Evolutionary conservation across 106 monocot species (phyloP).

Genomic region (Dioscorea zingiberensis): DNA sequence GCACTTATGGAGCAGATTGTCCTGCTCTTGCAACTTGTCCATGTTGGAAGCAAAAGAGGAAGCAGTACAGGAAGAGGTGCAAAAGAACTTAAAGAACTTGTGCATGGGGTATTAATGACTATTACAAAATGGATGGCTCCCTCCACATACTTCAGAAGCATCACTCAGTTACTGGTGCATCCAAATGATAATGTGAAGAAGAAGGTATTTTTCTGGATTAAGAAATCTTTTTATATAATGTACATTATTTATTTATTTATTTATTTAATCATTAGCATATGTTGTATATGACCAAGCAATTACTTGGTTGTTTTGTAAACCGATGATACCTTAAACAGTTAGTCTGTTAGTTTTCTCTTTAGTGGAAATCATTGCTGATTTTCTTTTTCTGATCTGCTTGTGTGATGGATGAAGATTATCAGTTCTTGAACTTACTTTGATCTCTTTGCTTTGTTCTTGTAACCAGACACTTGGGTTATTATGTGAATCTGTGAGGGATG

Average conservation of each 20-base stretch:
- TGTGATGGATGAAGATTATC: too few relatives aligned
- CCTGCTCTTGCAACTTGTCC: conserved; percentile 32
- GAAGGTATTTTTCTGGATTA: conserved; percentile 42
- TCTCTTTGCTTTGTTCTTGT: not conserved
- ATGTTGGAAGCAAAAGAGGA: conserved; percentile 31
- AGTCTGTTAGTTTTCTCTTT: too few relatives aligned
- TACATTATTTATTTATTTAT: too few relatives aligned
- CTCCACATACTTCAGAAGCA: conserved; percentile 56
- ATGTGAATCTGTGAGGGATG: conserved; percentile 54
- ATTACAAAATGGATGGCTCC: conserved; percentile 53
- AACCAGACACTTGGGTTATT: conserved; percentile 59
- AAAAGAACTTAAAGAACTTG: conserved; percentile 39
- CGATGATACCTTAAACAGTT: too few relatives aligned
- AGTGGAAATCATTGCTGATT: too few relatives aligned
- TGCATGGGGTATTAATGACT: conserved; percentile 31
- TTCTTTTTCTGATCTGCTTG: too few relatives aligned
- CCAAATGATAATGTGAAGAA: conserved; percentile 46
- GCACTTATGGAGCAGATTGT: conserved; percentile 73
- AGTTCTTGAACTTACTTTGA: too few relatives aligned
- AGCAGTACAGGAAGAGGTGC: too few relatives aligned
- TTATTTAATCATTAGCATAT: too few relatives aligned
- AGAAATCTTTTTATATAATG: not conserved
- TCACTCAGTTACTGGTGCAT: conserved; percentile 42
- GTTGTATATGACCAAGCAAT: too few relatives aligned
- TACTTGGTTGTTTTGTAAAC: too few relatives aligned